Evolutionary conservation across 805 yeast species (phyloP), one percentile per base, ranked within the genome.

Genomic region (Lachancea sp.): DNA sequence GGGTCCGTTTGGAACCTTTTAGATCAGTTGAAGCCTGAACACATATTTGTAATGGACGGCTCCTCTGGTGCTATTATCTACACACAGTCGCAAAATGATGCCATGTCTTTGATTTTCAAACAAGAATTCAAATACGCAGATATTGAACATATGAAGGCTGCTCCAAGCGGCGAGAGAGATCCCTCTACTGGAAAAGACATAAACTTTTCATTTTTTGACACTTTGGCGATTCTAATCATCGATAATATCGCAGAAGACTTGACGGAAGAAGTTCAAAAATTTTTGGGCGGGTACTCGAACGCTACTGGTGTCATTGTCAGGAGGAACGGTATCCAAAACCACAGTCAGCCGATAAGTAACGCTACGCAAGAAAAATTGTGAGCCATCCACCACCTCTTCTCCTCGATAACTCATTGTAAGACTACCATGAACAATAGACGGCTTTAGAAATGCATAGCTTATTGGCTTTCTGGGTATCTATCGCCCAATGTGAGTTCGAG

Each of bases 311-410:
- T 90, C 1, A 68, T 90, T 40, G 97, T 90, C 5, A 75, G 95
- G 61, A 72, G 96, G 55, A 97, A 90, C 57, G 97, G 97, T 1
- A 80, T 90, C 33, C 89, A 81, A 57, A 96, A 88, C n/a, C 90
- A 97, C 97, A 97, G 97, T 18, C 86, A 82, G 51, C 77, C 74
- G 18, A 83, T 86, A 9, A 83, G 94, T 84, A 87, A 89, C 63
- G 96, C 97, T 35, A 90, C n/a, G n/a, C n/a, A n/a, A n/a, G n/a
- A n/a, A n/a, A n/a, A n/a, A n/a, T n/a, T n/a, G n/a, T n/a, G n/a
- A n/a, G n/a, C n/a, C n/a, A n/a, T n/a, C n/a, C n/a, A n/a, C n/a
- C n/a, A n/a, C n/a, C n/a, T n/a, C n/a, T n/a, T n/a, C n/a, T n/a
- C n/a, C n/a, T n/a, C n/a, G n/a, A n/a, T n/a, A n/a, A n/a, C n/a